A percentile compares a stretch with the other conserved stretches of the same genome.
phyloP scores from a whole-genome alignment of 768 basidiomycete species.

The Amanita pseudoporphyria region DNA sequence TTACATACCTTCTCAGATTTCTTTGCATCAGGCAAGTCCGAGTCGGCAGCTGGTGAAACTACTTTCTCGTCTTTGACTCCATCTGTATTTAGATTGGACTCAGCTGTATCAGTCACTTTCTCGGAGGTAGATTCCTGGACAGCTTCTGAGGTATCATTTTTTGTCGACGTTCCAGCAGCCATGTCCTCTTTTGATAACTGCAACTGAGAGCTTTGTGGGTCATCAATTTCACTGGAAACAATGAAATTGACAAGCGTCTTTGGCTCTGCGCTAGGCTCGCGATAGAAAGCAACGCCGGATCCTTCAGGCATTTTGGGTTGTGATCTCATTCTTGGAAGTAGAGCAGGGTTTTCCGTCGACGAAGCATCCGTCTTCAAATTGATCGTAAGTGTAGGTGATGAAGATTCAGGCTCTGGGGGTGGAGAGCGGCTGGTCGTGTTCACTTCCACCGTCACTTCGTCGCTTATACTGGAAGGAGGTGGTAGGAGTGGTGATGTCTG shows the following conservation, averaged over 20 bases:
- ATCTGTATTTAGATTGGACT: background rate
- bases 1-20: slow-evolving; percentile 16
- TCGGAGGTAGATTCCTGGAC: background rate
- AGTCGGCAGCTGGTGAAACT: slow-evolving; percentile 9
- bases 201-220: slow-evolving; percentile 17
- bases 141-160: slow-evolving; percentile 1
- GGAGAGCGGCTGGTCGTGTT: slow-evolving; percentile 60
- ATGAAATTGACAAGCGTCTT: slow-evolving; percentile 60
- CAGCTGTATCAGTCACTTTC: background rate
- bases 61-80: slow-evolving; percentile 1
- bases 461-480: slow-evolving; percentile 13
- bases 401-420: slow-evolving; percentile 39
- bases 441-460: slow-evolving; percentile 20
- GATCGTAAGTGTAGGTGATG: slow-evolving; percentile 20
- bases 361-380: slow-evolving; percentile 18
- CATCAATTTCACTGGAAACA: slow-evolving; percentile 70
- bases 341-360: slow-evolving; percentile 5
- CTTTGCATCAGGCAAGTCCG: slow-evolving; percentile 29
- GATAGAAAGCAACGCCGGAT: slow-evolving; percentile 65
- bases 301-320: slow-evolving; percentile 68
- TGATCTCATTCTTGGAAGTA: slow-evolving; percentile 34
- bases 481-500: slow-evolving; percentile 14
- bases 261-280: slow-evolving; percentile 40
- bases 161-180: background rate
- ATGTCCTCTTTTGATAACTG: slow-evolving; percentile 7